A percentile compares a stretch with the other conserved stretches of the same genome.
Evolutionary conservation across 169 alveolate species (phyloP).

Genomic region (Perkinsus marinus): DNA sequence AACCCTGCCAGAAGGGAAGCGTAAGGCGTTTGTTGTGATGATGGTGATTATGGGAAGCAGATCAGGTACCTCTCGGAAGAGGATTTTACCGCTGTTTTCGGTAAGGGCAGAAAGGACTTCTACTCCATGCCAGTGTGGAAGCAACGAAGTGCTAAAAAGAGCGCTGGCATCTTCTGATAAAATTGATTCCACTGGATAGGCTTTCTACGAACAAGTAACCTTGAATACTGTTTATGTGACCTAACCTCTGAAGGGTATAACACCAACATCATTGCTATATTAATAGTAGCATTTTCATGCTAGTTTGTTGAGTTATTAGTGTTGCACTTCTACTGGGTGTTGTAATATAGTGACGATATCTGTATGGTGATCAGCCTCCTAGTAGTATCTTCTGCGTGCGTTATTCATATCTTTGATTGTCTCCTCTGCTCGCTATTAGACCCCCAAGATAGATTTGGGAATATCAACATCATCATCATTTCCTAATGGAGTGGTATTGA

Average conservation of each 20-base stretch:
- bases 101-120: background rate
- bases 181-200: background rate
- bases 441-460: too few species aligned
- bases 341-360: too few species aligned
- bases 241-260: too few species aligned
- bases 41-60: background rate
- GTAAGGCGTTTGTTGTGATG: background rate
- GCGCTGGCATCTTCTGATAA: background rate
- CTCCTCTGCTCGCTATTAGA: too few species aligned
- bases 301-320: background rate
- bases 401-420: too few species aligned
- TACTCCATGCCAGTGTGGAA: background rate
- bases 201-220: too few species aligned
- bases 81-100: background rate
- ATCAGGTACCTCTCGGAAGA: background rate
- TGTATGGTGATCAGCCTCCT: too few species aligned
- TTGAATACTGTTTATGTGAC: too few species aligned
- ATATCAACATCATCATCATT: too few species aligned
- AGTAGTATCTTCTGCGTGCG: too few species aligned
- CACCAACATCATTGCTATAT: too few species aligned
- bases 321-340: background rate
- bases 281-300: background rate
- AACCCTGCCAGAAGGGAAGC: background rate
- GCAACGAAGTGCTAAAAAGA: background rate
- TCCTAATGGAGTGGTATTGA: too few species aligned